phyloP scores from a whole-genome alignment of 306 rosid genomes.

The Citrullus mucosospermus region DNA sequence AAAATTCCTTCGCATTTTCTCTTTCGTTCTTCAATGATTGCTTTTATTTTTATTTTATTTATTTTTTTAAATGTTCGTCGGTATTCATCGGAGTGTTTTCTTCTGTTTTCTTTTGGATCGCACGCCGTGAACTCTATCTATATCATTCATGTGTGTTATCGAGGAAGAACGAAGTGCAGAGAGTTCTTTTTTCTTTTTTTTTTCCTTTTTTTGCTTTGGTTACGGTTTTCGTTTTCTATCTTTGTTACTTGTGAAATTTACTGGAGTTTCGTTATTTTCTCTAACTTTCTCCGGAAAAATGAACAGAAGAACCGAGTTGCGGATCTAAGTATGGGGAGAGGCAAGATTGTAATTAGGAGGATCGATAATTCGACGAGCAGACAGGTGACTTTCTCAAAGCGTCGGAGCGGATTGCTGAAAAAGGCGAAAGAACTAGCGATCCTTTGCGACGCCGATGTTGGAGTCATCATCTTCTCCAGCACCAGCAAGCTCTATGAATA shows the following conservation, averaged over 20 bases:
- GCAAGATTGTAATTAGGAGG: conserved; percentile 92
- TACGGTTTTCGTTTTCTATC: neutral
- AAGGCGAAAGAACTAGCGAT: conserved; percentile 91
- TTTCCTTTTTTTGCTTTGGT: neutral
- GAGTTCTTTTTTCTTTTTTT: neutral
- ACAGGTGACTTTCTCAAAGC: conserved; percentile 84
- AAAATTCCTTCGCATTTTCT: conserved; percentile 18
- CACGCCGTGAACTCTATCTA: neutral
- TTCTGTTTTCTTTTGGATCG: neutral
- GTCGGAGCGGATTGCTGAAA: conserved; percentile 77
- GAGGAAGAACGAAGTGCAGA: neutral
- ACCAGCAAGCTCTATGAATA: conserved; percentile 81
- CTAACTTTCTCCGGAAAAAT: neutral
- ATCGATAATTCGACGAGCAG: conserved; percentile 86
- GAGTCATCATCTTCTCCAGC: conserved; percentile 85
- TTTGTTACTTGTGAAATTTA: neutral
- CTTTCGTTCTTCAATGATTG: neutral
- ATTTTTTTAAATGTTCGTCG: neutral
- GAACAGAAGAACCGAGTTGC: neutral
- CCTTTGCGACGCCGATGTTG: conserved; percentile 85
- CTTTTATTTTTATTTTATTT: neutral
- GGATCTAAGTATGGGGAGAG: conserved; percentile 59
- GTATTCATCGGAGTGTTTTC: neutral
- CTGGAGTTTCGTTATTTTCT: neutral
- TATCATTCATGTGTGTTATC: neutral